Evolutionary conservation across 371 early-diverging fungal genomes (phyloP), one percentile per base, ranked within the genome.

Genomic region (Apophysomyces elegans): DNA sequence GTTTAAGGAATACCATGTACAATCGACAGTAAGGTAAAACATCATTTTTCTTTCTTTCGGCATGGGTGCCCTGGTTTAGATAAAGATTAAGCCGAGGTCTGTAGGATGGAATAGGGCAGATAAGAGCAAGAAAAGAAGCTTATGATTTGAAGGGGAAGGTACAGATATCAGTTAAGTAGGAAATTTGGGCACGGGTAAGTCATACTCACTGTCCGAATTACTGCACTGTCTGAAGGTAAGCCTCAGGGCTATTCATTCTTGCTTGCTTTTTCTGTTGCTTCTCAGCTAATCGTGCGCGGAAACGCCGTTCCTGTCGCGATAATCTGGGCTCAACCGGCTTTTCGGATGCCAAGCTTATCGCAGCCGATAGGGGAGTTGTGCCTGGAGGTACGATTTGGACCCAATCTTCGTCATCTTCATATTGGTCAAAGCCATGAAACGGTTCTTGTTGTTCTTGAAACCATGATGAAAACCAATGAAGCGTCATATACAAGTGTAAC

Each of bases 381-480:
- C 54, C 54, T 50, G 54, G 54, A 21, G 54, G 21, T 7, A 50
- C 54, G 21, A 50, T 21, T 21, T 50, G 32, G n/a, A 50, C 11
- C 54, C 54, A 50, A 21, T 26, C 54, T 50, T 26, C 54, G 54
- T 50, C 54, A 11, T 50, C 54, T 50, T 50, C 54, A 26, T 50
- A 50, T 21, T 50, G 54, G 9, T 50, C 54, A 50, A 50, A 50
- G 4, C 54, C 54, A 21, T 50, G 11, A 9, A 21, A 21, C n/a
- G 54, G 2, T 21, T 50, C 54, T 50, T 50, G 54, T 50, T 50
- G n/a, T 21, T 50, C 8, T 50, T 50, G 54, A 18, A 21, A n/a
- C 54, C 16, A 50, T 50, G 54, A 50, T 9, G 54, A 50, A 50
- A 50, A 18, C 54, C 54, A 50, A 21, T 50, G 54, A 50, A 18